phyloP scores from a whole-genome alignment of 2,329 filamentous ascomycete genomes.

The Aspergillus latus region DNA sequence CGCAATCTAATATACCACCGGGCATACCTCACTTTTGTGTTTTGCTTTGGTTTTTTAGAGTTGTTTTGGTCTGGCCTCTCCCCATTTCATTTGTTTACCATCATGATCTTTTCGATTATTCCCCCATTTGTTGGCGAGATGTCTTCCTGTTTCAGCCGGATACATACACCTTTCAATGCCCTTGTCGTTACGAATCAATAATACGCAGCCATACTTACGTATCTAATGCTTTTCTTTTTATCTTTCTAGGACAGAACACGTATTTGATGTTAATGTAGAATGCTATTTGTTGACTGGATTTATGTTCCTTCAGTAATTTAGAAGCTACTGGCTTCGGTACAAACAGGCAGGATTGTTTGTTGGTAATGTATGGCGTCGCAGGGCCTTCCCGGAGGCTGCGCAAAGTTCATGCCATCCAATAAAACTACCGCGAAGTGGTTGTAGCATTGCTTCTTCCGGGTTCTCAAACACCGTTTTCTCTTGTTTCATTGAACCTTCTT shows the following conservation, averaged over 20 bases:
- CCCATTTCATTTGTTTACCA: slow-evolving; percentile 6
- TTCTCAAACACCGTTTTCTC: neutral
- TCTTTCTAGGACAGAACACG: neutral
- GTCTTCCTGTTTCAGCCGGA: neutral
- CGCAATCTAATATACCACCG: neutral
- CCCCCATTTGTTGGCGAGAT: neutral
- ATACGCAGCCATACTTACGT: neutral
- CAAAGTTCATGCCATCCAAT: no score
- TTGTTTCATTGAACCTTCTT: slow-evolving; percentile 22
- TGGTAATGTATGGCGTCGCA: no score
- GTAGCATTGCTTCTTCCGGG: no score
- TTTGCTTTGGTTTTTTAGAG: slow-evolving; percentile 5
- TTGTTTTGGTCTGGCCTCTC: neutral
- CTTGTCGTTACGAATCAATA: neutral
- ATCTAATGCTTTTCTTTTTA: no score
- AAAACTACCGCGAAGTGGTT: no score
- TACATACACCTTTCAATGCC: neutral
- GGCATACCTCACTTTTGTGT: neutral
- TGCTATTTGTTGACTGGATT: no score
- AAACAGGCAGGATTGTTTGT: no score
- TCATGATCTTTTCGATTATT: slow-evolving; percentile 1
- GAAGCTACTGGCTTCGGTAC: no score
- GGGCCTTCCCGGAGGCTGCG: no score
- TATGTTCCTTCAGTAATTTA: neutral
- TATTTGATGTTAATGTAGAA: no score